A percentile compares a stretch with the other conserved stretches of the same genome.
Conservation (phyloP, 306 rosid species). For the Vigna unguiculata region DNA sequence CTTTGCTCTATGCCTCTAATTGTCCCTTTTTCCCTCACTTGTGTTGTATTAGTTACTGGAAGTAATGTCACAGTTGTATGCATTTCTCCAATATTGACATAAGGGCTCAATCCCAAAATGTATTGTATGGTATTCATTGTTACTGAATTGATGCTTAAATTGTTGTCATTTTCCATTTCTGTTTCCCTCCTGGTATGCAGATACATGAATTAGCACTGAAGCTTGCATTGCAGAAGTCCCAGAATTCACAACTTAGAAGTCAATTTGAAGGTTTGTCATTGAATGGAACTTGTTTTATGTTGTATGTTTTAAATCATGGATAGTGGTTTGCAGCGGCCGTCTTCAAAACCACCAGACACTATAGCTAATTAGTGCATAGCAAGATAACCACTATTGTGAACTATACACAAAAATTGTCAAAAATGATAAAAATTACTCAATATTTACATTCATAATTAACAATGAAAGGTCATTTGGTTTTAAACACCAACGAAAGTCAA, state of each 20-base stretch:
- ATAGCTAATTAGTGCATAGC: too few species aligned
- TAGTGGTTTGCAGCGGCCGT: too few species aligned
- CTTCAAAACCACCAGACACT: too few species aligned
- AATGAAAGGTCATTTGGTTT: too few species aligned
- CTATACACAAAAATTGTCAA: too few species aligned
- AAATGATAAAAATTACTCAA: too few species aligned
- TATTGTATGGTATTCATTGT: not conserved
- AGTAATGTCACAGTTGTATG: conserved; percentile 11
- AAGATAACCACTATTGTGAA: too few species aligned
- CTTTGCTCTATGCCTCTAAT: conserved; percentile 2
- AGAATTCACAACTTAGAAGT: conserved; percentile 75
- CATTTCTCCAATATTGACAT: not conserved
- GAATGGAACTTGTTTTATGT: not conserved
- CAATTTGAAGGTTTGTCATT: conserved; percentile 82
- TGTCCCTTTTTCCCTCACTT: conserved; percentile 1
- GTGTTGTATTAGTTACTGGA: conserved; percentile 1
- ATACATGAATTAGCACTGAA: conserved; percentile 88
- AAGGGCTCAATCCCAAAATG: too few species aligned
- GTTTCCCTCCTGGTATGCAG: conserved; percentile 50
- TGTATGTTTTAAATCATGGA: too few species aligned
- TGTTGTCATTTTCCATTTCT: not conserved
- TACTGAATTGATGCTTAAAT: conserved; percentile 19
- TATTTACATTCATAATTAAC: too few species aligned
- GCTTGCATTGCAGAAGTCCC: conserved; percentile 84
- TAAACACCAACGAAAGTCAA: too few species aligned